These are phyloP conservation scores for Adiantum capillusveneris DNA, from an alignment of 75 land plant species.

Conservation along the genomic window DNA sequence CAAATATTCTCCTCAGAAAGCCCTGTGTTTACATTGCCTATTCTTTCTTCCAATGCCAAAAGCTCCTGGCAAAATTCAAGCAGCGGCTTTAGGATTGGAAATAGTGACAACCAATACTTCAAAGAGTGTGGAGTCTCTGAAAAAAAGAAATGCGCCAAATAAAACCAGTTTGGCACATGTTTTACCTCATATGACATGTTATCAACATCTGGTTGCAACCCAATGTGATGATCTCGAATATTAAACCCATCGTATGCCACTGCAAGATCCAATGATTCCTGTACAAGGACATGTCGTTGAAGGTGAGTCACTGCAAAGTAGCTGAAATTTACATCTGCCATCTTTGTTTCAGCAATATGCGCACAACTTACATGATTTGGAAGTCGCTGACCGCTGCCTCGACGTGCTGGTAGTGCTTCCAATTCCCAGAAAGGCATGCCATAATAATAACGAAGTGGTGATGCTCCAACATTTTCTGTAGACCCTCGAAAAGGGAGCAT, in stretches of 20 bases:
- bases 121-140: no score
- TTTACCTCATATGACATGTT: conserved; percentile 79
- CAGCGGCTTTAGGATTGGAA: no score
- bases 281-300: no score
- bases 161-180: no score
- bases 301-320: no score
- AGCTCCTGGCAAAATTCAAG: no score
- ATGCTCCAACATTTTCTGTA: neutral
- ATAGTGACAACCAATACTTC: no score
- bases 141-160: no score
- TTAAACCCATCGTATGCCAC: conserved; percentile 3
- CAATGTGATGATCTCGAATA: conserved; percentile 44
- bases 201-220: conserved; percentile 60
- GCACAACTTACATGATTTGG: conserved; percentile 22
- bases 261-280: conserved; percentile 8
- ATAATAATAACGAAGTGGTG: conserved; percentile 2
- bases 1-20: conserved; percentile 46
- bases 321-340: no score
- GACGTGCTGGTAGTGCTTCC: conserved; percentile 13
- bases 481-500: neutral
- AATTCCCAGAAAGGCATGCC: conserved; percentile 20
- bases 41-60: conserved; percentile 56
- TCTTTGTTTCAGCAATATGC: no score
- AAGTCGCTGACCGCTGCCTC: conserved; percentile 23
- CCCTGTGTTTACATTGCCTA: conserved; percentile 69